phyloP scores from a whole-genome alignment of 495 filamentous ascomycete species.

The Aspergillus ellipticus region DNA sequence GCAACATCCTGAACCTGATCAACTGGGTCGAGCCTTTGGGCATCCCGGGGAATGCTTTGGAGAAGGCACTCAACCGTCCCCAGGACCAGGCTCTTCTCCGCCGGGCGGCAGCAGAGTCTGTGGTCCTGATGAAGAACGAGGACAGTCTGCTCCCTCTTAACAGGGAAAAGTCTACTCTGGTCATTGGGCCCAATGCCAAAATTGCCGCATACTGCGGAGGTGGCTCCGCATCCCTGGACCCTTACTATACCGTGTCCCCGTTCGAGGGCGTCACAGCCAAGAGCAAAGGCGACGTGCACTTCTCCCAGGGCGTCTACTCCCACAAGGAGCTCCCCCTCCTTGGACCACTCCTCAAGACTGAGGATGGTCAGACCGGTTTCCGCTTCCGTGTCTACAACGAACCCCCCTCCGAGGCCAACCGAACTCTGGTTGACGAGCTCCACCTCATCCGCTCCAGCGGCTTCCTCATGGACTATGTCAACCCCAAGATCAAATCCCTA shows the following conservation, averaged over 20 bases:
- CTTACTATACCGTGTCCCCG: slow-evolving; percentile 73
- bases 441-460: slow-evolving; percentile 50
- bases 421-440: slow-evolving; percentile 52
- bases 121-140: slow-evolving; percentile 79
- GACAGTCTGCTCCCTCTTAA: slow-evolving; percentile 60
- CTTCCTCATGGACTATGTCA: slow-evolving; percentile 61
- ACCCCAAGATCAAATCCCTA: slow-evolving; percentile 49
- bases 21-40: slow-evolving; percentile 60
- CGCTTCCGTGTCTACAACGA: slow-evolving; percentile 59
- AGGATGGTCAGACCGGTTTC: slow-evolving; percentile 50
- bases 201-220: slow-evolving; percentile 75
- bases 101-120: slow-evolving; percentile 62
- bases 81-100: slow-evolving; percentile 66
- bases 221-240: slow-evolving; percentile 72
- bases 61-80: slow-evolving; percentile 60
- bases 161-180: slow-evolving; percentile 58
- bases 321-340: slow-evolving; percentile 59
- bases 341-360: slow-evolving; percentile 46
- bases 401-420: slow-evolving; percentile 39
- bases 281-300: slow-evolving; percentile 43
- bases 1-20: slow-evolving; percentile 60
- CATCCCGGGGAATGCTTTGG: slow-evolving; percentile 55
- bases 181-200: slow-evolving; percentile 81
- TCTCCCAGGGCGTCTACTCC: slow-evolving; percentile 52
- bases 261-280: slow-evolving; percentile 62